These are phyloP conservation scores for Ailanthus altissimus DNA, from an alignment of 345 rosid genomes.

Conservation along the genomic window DNA sequence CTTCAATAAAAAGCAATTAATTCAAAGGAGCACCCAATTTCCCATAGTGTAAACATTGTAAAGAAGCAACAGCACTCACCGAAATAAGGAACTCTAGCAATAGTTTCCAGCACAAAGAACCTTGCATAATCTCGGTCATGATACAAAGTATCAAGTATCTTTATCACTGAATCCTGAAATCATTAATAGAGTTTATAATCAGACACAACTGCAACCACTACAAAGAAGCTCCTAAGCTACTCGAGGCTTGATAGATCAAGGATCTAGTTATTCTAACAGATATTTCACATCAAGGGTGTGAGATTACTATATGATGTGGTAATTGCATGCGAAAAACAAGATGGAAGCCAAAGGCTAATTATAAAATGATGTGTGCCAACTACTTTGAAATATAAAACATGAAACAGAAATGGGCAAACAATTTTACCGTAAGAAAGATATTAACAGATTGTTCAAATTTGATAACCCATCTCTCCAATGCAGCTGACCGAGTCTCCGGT, in stretches of 20 bases:
- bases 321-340: too few species aligned
- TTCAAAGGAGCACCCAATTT: neutral
- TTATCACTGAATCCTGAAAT: constrained; percentile 80
- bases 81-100: constrained; percentile 97
- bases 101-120: constrained; percentile 93
- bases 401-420: neutral
- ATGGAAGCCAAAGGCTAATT: neutral
- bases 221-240: neutral
- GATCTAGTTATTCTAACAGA: neutral
- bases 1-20: neutral
- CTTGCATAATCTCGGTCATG: constrained; percentile 81
- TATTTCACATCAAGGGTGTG: neutral
- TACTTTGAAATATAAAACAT: neutral
- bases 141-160: constrained; percentile 81
- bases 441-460: constrained; percentile 79
- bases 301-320: too few species aligned
- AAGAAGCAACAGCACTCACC: constrained; percentile 48
- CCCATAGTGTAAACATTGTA: neutral
- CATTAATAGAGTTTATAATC: constrained; percentile 4
- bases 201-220: neutral
- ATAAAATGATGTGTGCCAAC: neutral
- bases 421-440: constrained; percentile 72
- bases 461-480: constrained; percentile 40
- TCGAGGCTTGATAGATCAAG: neutral
- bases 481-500: constrained; percentile 30